Conservation (phyloP, 2,329 filamentous ascomycete species). For the Elsinoe perseae region DNA sequence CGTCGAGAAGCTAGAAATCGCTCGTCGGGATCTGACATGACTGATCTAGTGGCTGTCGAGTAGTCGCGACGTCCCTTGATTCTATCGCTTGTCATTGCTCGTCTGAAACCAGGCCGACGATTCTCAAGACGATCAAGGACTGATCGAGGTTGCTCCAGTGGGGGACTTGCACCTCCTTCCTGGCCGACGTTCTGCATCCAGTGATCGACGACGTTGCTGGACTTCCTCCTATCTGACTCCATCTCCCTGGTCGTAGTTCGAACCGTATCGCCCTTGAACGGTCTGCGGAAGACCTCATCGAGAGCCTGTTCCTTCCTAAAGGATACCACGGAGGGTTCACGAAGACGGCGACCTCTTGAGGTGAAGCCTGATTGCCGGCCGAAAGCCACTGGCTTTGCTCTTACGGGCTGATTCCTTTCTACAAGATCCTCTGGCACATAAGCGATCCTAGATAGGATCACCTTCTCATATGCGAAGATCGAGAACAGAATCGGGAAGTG, state of each 20-base stretch:
- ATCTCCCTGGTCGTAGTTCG: constrained; percentile 43
- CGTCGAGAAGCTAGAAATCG: constrained; percentile 31
- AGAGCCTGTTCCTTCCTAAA: constrained; percentile 84
- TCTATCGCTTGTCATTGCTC: constrained; percentile 37
- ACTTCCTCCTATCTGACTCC: constrained; percentile 56
- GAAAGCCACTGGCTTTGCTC: constrained; percentile 28
- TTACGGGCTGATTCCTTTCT: constrained; percentile 48
- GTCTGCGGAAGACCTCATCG: constrained; percentile 77
- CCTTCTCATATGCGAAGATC: constrained; percentile 81
- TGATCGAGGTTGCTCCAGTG: constrained; percentile 53
- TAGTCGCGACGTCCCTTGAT: constrained; percentile 36
- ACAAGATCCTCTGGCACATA: constrained; percentile 81
- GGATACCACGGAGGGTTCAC: constrained; percentile 80
- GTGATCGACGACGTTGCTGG: constrained; percentile 71
- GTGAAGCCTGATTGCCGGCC: constrained; percentile 25
- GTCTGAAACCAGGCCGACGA: constrained; percentile 45
- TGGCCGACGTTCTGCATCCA: constrained; percentile 72
- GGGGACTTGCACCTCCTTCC: constrained; percentile 48
- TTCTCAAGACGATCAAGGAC: constrained; percentile 52
- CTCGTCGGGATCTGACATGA: constrained; percentile 51
- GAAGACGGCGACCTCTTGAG: constrained; percentile 44
- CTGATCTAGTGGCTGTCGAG: constrained; percentile 46
- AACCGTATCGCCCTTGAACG: constrained; percentile 52
- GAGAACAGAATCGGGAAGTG: constrained; percentile 81
- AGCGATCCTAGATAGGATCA: constrained; percentile 65